Conservation (phyloP, 106 monocot genomes). For the Dendrobium officinale region DNA sequence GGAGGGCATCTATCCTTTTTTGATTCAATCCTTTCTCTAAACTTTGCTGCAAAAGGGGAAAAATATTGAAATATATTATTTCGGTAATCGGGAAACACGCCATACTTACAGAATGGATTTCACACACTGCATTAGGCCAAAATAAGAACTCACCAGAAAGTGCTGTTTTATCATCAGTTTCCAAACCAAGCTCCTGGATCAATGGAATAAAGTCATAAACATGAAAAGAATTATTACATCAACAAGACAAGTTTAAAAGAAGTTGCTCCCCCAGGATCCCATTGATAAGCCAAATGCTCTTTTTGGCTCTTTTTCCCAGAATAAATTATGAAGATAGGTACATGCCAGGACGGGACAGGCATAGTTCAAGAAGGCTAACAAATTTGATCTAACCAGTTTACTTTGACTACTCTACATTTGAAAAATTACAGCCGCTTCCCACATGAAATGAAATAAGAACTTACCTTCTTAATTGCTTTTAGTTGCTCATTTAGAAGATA, state of each 20-base stretch:
- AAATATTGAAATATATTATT: background rate
- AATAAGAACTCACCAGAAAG: slow-evolving; percentile 56
- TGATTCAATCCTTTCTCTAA: slow-evolving; percentile 86
- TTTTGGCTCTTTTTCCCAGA: background rate
- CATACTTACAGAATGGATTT: background rate
- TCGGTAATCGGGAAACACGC: background rate
- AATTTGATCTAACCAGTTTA: background rate
- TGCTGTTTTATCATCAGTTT: slow-evolving; percentile 98
- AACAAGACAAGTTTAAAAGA: background rate
- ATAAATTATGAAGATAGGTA: background rate
- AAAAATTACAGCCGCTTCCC: background rate
- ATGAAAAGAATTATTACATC: background rate
- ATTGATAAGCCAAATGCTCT: background rate
- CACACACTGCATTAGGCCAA: background rate
- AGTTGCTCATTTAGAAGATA: slow-evolving; percentile 95
- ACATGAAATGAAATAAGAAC: background rate
- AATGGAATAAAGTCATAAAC: slow-evolving; percentile 7
- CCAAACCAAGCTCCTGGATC: slow-evolving; percentile 78
- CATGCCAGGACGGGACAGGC: background rate
- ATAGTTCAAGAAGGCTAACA: background rate
- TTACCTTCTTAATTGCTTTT: slow-evolving; percentile 98
- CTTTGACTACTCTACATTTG: background rate
- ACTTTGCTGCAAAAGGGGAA: slow-evolving; percentile 56
- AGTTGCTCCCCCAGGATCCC: background rate
- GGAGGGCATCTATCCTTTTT: slow-evolving; percentile 82